Evolutionary conservation across 345 rosid species (phyloP).

Genomic region (Xanthoceras sorbifolium): DNA sequence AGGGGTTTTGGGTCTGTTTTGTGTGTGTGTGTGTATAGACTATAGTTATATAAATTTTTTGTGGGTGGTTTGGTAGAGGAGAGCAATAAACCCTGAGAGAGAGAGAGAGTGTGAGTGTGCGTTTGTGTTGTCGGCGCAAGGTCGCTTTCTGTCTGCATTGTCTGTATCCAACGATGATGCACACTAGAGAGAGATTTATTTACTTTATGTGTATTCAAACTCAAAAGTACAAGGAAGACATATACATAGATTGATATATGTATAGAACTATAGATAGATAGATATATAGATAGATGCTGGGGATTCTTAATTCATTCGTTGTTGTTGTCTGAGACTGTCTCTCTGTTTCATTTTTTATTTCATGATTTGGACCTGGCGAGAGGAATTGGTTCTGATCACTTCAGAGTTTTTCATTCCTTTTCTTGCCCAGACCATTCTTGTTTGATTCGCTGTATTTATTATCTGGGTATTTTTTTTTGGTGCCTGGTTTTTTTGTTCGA

Average conservation of each 20-base stretch:
- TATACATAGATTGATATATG: slow-evolving; percentile 1
- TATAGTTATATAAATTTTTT: neutral
- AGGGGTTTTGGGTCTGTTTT: neutral
- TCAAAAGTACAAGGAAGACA: slow-evolving; percentile 37
- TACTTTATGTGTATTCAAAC: slow-evolving; percentile 41
- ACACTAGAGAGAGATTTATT: slow-evolving; percentile 21
- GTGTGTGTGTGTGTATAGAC: neutral
- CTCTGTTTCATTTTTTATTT: slow-evolving; percentile 6
- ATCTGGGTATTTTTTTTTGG: neutral
- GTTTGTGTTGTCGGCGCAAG: slow-evolving; percentile 64
- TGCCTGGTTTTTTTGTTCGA: slow-evolving; percentile 21
- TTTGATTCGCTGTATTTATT: slow-evolving; percentile 1
- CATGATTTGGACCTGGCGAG: slow-evolving; percentile 20
- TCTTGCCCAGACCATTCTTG: neutral
- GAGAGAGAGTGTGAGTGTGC: slow-evolving; percentile 26
- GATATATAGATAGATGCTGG: slow-evolving; percentile 37
- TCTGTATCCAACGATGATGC: slow-evolving; percentile 74
- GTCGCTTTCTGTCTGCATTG: slow-evolving; percentile 95
- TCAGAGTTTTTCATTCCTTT: slow-evolving; percentile 18
- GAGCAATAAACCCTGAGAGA: slow-evolving; percentile 22
- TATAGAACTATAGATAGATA: slow-evolving; percentile 25
- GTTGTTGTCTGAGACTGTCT: slow-evolving; percentile 20
- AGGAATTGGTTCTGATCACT: slow-evolving; percentile 19
- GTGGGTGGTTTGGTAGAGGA: neutral
- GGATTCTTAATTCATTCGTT: slow-evolving; percentile 19